phyloP scores from a whole-genome alignment of 768 basidiomycete species.

The Pleurotus tuoliensis region DNA sequence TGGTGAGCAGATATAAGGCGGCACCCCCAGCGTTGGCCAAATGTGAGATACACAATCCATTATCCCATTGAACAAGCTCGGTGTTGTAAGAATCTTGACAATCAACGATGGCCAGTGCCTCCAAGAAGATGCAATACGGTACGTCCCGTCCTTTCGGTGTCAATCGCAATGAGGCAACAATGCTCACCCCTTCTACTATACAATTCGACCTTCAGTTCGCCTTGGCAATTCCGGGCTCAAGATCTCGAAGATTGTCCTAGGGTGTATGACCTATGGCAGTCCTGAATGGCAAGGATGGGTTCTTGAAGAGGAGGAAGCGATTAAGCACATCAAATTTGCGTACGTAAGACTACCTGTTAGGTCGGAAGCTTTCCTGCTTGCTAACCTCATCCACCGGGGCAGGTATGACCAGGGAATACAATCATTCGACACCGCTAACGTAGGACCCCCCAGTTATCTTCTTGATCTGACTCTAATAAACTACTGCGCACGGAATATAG shows the following conservation, averaged over 20 bases:
- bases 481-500: constrained; percentile 20
- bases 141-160: too few species aligned
- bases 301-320: constrained; percentile 41
- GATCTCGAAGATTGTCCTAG: constrained; percentile 61
- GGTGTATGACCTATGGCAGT: constrained; percentile 53
- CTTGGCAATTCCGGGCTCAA: constrained; percentile 52
- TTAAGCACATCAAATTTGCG: constrained; percentile 49
- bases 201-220: constrained; percentile 26
- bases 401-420: constrained; percentile 60
- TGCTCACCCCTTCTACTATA: background rate
- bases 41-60: background rate
- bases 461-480: too few species aligned
- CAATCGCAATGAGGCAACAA: too few species aligned
- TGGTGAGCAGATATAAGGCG: too few species aligned
- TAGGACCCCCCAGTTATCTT: constrained; percentile 6
- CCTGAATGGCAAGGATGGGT: constrained; percentile 47
- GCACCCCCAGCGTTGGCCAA: background rate
- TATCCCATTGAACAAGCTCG: background rate
- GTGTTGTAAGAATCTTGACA: background rate
- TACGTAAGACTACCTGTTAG: constrained; percentile 14
- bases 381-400: background rate
- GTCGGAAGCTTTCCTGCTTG: background rate
- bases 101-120: background rate
- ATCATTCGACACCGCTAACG: constrained; percentile 56
- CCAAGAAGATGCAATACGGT: too few species aligned